Conservation (phyloP, 148 eudicot species). For the Spergularia bocconei region DNA sequence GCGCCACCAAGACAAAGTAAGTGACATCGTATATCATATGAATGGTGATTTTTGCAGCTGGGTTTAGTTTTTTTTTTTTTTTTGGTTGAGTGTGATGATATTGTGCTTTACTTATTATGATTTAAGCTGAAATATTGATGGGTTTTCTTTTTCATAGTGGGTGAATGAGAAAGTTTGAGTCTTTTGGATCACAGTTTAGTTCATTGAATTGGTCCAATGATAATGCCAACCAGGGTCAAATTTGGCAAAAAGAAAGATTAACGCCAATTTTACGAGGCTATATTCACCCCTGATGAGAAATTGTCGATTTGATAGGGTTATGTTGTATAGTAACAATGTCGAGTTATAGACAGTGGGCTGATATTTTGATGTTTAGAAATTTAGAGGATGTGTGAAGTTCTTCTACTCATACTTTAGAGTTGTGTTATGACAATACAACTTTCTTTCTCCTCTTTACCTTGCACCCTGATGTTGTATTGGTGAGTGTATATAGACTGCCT, state of each 20-base stretch:
- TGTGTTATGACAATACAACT: neutral
- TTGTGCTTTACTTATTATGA: neutral
- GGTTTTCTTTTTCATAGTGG: no score
- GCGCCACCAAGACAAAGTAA: conserved; percentile 85
- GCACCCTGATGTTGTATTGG: neutral
- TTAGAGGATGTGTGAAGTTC: neutral
- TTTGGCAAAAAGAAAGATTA: no score
- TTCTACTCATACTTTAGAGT: neutral
- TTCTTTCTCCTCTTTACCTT: neutral
- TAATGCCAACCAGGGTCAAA: neutral
- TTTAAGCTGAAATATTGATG: neutral
- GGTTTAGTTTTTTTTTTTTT: neutral
- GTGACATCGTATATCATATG: conserved; percentile 19
- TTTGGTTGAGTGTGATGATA: neutral
- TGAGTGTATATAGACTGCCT: neutral
- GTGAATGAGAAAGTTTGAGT: neutral
- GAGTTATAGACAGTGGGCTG: neutral
- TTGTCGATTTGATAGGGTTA: neutral
- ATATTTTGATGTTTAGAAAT: neutral
- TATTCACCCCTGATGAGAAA: neutral
- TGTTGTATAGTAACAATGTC: neutral
- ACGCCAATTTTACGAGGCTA: no score
- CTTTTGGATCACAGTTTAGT: neutral
- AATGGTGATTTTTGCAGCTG: neutral
- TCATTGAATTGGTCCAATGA: neutral